Base-by-base conservation (phyloP, 176 grass and related monocot species). In the Leersia perrieri region DNA sequence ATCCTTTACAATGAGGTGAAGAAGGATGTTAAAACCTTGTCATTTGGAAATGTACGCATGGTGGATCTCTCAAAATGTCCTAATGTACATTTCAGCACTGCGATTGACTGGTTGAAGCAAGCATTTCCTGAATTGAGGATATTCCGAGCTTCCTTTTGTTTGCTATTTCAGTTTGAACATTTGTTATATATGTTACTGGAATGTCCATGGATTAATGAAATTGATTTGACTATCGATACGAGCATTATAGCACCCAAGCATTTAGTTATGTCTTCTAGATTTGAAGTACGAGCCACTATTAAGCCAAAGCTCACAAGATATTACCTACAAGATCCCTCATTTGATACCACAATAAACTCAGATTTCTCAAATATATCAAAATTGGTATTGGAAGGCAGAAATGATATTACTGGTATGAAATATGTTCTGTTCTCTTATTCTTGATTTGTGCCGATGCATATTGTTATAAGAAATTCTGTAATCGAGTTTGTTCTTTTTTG, bases 31-130 rank as follows among this genome's bases (percentile, higher is more conserved):
- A 90, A 78, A 82, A 75, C 41, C 64, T 72, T 72, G 27, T 76
- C 79, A 60, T 88, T 76, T 80, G 35, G 49, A 63, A 84, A 63
- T 77, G 82, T 88, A 74, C 79, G 33, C 68, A 72, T 63, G 45
- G 55, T 94, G 39, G 82, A 88, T 84, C 72, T 94, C 70, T 94
- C 91, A 23, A 90, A 83, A 63, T 94, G 91, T 75, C 79, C 88
- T 80, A 94, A 90, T 62, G 60, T 88, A 41, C 78, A 85, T 82
- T 82, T 90, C 73, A 70, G 62, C 31, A 45, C 70, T 18, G 57
- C 64, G 30, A 58, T 88, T 83, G 79, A 83, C 79, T 93, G 85
- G 88, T 72, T 93, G 53, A 66, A 75, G 20, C 55, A 80, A 64
- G 38, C 69, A 83, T 93, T 90, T 82, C 88, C 85, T 41, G 80